Percentiles rank a stretch among this genome's conserved stretches.
Conservation (phyloP, 345 rosid species). For the Hypericum androsaemum region DNA sequence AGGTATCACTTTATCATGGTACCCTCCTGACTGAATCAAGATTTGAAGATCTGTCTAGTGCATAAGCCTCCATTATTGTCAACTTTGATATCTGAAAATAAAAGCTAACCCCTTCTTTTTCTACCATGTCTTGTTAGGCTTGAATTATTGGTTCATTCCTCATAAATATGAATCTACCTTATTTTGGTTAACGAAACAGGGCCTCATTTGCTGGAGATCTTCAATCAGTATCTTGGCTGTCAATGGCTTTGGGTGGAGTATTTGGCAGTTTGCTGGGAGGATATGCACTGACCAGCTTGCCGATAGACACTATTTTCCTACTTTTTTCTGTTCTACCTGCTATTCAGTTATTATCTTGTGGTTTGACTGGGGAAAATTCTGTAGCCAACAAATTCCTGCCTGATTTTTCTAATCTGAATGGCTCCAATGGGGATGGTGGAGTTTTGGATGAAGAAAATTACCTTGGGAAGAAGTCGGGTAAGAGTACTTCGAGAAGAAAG, state of each 20-base stretch:
- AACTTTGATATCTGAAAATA: too few relatives aligned
- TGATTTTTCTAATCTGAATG: constrained; percentile 21
- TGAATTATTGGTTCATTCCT: too few relatives aligned
- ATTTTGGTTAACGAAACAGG: constrained; percentile 27
- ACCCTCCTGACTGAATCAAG: too few relatives aligned
- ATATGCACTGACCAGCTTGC: constrained; percentile 58
- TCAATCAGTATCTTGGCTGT: constrained; percentile 80
- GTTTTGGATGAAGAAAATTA: constrained; percentile 27
- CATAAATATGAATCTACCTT: too few relatives aligned
- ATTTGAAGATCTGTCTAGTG: too few relatives aligned
- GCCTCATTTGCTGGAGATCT: constrained; percentile 91
- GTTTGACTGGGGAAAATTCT: constrained; percentile 55
- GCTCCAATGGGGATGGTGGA: constrained; percentile 30
- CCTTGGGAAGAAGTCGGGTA: constrained; percentile 26
- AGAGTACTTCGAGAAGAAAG: constrained; percentile 52
- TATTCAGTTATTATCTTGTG: constrained; percentile 66
- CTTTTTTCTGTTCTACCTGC: constrained; percentile 65
- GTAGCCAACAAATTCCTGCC: constrained; percentile 18
- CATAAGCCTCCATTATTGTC: too few relatives aligned
- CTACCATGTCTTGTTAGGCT: too few relatives aligned
- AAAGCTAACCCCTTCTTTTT: too few relatives aligned
- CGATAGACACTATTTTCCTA: constrained; percentile 64
- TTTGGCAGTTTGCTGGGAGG: constrained; percentile 91
- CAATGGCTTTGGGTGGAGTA: constrained; percentile 92
- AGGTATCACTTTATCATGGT: too few relatives aligned